Percentiles rank a stretch among this genome's conserved stretches.
Conservation (phyloP, 1,284 basidiomycete genomes). For the Fomes fomentarius region DNA sequence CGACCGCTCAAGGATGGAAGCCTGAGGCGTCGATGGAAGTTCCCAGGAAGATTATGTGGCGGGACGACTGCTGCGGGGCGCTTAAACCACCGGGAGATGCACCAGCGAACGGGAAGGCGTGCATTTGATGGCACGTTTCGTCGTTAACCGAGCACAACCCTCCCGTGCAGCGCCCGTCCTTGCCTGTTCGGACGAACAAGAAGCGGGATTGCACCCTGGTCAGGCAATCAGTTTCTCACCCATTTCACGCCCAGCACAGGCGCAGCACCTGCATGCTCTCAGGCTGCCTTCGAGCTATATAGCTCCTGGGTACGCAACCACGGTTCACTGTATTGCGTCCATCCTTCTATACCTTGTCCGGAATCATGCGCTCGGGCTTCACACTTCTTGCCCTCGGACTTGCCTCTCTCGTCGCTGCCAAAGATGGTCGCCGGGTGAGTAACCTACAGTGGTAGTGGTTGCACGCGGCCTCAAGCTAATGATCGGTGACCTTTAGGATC, state of each 20-base stretch:
- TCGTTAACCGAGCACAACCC: neutral
- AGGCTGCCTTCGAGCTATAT: conserved; percentile 21
- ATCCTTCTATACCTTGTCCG: conserved; percentile 10
- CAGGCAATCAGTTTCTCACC: conserved; percentile 15
- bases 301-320: conserved; percentile 19
- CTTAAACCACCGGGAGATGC: no score
- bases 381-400: conserved; percentile 17
- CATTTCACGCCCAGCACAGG: conserved; percentile 12
- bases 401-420: conserved; percentile 16
- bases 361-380: conserved; percentile 19
- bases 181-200: conserved; percentile 5
- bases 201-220: conserved; percentile 4
- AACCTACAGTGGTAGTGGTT: neutral
- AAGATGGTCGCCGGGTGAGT: conserved; percentile 18
- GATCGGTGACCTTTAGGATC: neutral
- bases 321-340: conserved; percentile 10
- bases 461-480: neutral
- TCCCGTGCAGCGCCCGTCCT: conserved; percentile 10
- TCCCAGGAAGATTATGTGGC: no score
- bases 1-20: no score
- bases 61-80: no score
- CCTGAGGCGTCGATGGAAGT: no score
- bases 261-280: conserved; percentile 23
- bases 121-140: conserved; percentile 18
- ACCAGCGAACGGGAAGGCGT: conserved; percentile 6